Conservation (phyloP, 2,329 filamentous ascomycete species). For the Alternaria longipes region DNA sequence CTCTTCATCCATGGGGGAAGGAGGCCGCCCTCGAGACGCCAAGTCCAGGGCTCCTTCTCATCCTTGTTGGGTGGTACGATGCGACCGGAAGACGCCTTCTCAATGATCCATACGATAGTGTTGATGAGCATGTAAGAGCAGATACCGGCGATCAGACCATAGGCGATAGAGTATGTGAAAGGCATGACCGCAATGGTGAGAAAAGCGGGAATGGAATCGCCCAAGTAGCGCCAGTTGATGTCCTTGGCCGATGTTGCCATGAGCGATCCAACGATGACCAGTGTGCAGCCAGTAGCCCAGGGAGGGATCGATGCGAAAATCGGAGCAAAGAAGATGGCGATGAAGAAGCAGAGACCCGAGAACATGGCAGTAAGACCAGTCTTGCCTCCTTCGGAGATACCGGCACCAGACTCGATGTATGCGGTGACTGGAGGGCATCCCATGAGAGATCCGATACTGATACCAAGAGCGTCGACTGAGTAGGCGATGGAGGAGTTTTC, state of each 20-base stretch:
- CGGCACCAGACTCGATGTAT: slow-evolving; percentile 88
- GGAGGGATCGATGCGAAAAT: slow-evolving; percentile 90
- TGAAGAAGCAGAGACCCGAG: slow-evolving; percentile 78
- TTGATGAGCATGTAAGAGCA: slow-evolving; percentile 81
- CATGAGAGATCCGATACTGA: slow-evolving; percentile 81
- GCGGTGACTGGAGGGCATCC: slow-evolving; percentile 84
- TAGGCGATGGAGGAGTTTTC: slow-evolving; percentile 86
- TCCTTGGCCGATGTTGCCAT: slow-evolving; percentile 81
- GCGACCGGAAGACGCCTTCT: slow-evolving; percentile 71
- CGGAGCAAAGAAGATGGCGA: slow-evolving; percentile 87
- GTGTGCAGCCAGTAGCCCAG: slow-evolving; percentile 89
- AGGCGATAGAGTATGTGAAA: slow-evolving; percentile 88
- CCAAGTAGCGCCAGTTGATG: slow-evolving; percentile 86
- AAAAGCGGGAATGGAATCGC: slow-evolving; percentile 85
- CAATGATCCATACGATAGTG: slow-evolving; percentile 72
- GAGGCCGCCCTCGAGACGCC: slow-evolving; percentile 76
- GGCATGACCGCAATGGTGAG: slow-evolving; percentile 86
- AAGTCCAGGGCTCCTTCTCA: slow-evolving; percentile 82
- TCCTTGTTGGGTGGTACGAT: slow-evolving; percentile 79
- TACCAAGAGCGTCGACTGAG: slow-evolving; percentile 81
- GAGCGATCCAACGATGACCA: slow-evolving; percentile 86
- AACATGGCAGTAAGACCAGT: slow-evolving; percentile 85
- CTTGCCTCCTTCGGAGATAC: slow-evolving; percentile 85
- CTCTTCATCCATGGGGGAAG: slow-evolving; percentile 78
- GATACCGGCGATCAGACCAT: slow-evolving; percentile 84